Base-by-base conservation (phyloP, 106 monocot genomes). In the Apostasia ramifera region DNA sequence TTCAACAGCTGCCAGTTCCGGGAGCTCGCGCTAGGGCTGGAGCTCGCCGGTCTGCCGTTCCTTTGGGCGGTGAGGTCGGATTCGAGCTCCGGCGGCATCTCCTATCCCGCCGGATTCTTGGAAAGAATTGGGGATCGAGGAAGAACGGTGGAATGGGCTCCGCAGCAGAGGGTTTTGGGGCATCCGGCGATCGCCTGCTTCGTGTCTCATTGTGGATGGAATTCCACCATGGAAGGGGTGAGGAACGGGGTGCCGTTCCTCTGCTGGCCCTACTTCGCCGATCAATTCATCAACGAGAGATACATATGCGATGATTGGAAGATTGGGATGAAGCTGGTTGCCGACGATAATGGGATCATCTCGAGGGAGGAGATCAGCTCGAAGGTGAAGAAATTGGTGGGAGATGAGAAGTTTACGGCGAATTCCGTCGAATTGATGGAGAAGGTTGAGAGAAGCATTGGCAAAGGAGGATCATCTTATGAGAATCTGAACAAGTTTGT, bases 231-330 rank as follows among this genome's bases (percentile, higher is more conserved):
- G 59, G 82, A 83, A 41, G 82, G 78, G 6, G 61, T 74, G 49
- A 66, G 37, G 6, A 75, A 67, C 47, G 82, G 82, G 6, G 55
- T 78, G 3, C 71, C 67, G 13, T 83, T 83, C 49, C 61, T 78
- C 1, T 83, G 74, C 40, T 83, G 74, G 74, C 78, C 82, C 13
- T 78, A 68, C 57, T 83, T 78, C 43, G 66, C 47, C 1, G 78
- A 83, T 53, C 78, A 83, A 15, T 75, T 74, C 65, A 5, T 72
- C 41, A 80, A 73, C 58, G 57, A 78, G 46, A 70, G 71, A 44
- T 84, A 76, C 59, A 77, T 80, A 10, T 76, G 76, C 15, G 70
- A 77, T 55, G 65, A 44, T 39, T 80, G 83, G 83, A 79, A 44
- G 66, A 67, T 44, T 7, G 70, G 70, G 3, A 37, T 71, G 58